Percentiles rank a stretch among this genome's conserved stretches.
phyloP scores from a whole-genome alignment of 1,284 basidiomycete genomes.

The Rhodofomes roseus region DNA sequence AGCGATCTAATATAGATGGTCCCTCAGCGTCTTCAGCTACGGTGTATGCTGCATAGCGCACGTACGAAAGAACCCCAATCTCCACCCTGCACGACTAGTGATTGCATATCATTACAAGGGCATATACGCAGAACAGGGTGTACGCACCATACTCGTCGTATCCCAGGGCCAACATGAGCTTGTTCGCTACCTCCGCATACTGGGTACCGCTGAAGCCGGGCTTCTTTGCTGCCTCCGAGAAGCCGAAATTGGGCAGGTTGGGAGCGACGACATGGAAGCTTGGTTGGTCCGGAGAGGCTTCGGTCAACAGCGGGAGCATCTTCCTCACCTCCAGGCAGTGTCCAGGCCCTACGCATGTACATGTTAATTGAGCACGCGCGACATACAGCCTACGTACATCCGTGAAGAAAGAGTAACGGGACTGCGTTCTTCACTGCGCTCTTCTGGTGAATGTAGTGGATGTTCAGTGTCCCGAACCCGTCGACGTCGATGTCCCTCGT shows the following conservation, averaged over 20 bases:
- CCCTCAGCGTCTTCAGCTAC: not conserved
- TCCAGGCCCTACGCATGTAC: slow-evolving; percentile 47
- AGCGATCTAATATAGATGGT: slow-evolving; percentile 24
- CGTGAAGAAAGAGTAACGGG: slow-evolving; percentile 45
- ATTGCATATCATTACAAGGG: not conserved
- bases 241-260: slow-evolving; percentile 54
- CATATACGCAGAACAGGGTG: not conserved
- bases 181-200: slow-evolving; percentile 24
- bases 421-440: slow-evolving; percentile 35
- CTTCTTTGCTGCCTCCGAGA: slow-evolving; percentile 42
- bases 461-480: slow-evolving; percentile 32
- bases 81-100: slow-evolving; percentile 11
- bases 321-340: slow-evolving; percentile 53
- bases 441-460: slow-evolving; percentile 43
- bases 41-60: not conserved
- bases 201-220: slow-evolving; percentile 31
- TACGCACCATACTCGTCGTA: slow-evolving; percentile 26
- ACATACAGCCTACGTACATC: slow-evolving; percentile 32
- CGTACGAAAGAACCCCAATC: slow-evolving; percentile 8
- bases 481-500: slow-evolving; percentile 38
- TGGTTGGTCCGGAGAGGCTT: slow-evolving; percentile 39
- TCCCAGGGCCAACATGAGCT: slow-evolving; percentile 15
- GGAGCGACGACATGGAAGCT: slow-evolving; percentile 56
- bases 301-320: slow-evolving; percentile 46
- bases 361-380: not conserved